Evolutionary conservation across 208 protist species (phyloP).

Genomic region (Naegleria fowleri): DNA sequence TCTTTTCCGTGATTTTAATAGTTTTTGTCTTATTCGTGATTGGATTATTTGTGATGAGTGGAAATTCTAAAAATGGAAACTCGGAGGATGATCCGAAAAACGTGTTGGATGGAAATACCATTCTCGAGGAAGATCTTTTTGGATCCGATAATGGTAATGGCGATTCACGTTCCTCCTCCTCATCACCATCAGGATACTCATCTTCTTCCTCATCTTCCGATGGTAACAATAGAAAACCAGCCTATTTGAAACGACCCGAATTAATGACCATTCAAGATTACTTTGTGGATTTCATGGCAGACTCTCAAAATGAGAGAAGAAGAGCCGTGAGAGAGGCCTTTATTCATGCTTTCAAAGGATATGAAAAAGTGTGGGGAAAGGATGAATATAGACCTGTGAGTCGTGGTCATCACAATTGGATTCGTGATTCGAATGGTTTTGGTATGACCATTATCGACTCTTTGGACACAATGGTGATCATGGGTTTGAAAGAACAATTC

Average conservation of each 20-base stretch:
- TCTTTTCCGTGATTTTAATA: too few species aligned
- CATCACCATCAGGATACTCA: background rate
- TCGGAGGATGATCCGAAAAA: too few species aligned
- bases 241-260: background rate
- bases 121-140: too few species aligned
- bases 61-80: too few species aligned
- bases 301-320: background rate
- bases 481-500: slow-evolving; percentile 62
- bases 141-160: background rate
- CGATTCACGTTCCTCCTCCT: background rate
- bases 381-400: slow-evolving; percentile 62
- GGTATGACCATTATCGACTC: slow-evolving; percentile 68
- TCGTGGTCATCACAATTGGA: slow-evolving; percentile 3
- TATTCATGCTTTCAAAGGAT: slow-evolving; percentile 50
- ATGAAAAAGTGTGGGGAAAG: slow-evolving; percentile 62
- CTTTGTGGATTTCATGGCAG: background rate
- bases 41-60: too few species aligned
- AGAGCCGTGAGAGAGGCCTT: slow-evolving; percentile 23
- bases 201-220: background rate
- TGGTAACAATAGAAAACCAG: background rate
- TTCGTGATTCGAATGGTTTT: slow-evolving; percentile 30
- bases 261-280: background rate
- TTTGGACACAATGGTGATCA: slow-evolving; percentile 65
- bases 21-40: too few species aligned
- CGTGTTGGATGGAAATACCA: too few species aligned